These are phyloP conservation scores for Gautieria morchelliformis DNA, from an alignment of 768 basidiomycete genomes.

Conservation along the genomic window DNA sequence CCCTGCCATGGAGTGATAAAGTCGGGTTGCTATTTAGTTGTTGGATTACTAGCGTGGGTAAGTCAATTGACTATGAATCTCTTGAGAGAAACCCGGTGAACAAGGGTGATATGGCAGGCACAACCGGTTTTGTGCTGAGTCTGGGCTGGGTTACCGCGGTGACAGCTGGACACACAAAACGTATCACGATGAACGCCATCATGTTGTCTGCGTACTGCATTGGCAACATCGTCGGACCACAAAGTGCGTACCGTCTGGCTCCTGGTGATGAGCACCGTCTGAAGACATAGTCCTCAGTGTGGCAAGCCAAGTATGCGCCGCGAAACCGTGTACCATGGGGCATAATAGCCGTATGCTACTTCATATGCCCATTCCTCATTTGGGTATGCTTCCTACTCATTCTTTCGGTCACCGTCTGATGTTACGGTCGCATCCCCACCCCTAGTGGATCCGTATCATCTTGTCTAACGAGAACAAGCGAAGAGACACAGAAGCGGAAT, in stretches of 20 bases:
- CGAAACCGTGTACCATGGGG: conserved; percentile 71
- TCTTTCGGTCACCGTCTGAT: not conserved
- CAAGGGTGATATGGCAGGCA: conserved; percentile 30
- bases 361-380: conserved; percentile 41
- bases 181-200: conserved; percentile 65
- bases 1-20: conserved; percentile 56
- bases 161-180: conserved; percentile 69
- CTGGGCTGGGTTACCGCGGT: conserved; percentile 57
- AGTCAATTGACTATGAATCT: conserved; percentile 8
- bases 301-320: conserved; percentile 60
- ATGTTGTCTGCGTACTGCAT: conserved; percentile 67
- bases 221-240: conserved; percentile 24
- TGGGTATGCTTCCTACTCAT: conserved; percentile 16
- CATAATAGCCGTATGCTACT: conserved; percentile 59
- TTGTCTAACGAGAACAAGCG: conserved; percentile 53
- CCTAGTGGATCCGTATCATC: conserved; percentile 34
- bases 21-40: conserved; percentile 59
- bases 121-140: conserved; percentile 50
- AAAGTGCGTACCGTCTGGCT: conserved; percentile 2
- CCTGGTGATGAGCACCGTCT: conserved; percentile 47
- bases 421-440: not conserved
- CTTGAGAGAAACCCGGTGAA: not conserved
- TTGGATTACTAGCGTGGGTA: conserved; percentile 51
- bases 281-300: conserved; percentile 57
- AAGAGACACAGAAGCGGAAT: conserved; percentile 46